Base-by-base conservation (phyloP, 2,329 filamentous ascomycete genomes). In the Dothidotthia symphoricarpi region DNA sequence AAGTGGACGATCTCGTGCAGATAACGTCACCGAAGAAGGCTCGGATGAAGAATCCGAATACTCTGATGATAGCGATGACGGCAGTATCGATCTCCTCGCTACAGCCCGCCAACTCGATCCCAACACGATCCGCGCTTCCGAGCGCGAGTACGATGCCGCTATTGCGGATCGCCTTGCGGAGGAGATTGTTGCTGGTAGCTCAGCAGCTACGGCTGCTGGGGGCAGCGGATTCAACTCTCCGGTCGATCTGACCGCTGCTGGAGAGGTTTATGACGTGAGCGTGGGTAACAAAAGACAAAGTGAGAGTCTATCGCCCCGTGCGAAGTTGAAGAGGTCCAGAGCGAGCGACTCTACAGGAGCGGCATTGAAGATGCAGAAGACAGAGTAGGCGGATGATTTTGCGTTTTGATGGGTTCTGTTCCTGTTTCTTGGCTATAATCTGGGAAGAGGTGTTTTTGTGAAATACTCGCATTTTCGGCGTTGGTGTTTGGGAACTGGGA, bases 161-260 rank as follows among this genome's bases (percentile, higher is more conserved):
- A 56, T 74, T 29, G 71, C 72, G 1, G 72, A 75, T 15, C 66
- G 72, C 1, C 55, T 75, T 0, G 70, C 70, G 0, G 70, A 74
- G 24, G 70, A 72, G 12, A 75, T 75, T 24, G 70, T 70, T 0
- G 68, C 72, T 1, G 73, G 73, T 10, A 73, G 70, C 34, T 72
- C 68, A 9, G 73, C 73, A 2, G 74, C 73, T 0, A 72, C 71
- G 3, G 72, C 69, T 3, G 72, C 70, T 10, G 72, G 72, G 8
- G 72, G 73, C 6, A 73, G 70, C 28, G 73, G 73, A 0, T 74
- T 70, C 40, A 69, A 67, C 25, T 72, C 59, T 29, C 73, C 73
- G 11, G 39, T 31, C 6, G 39, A 24, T 19, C n/a, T n/a, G n/a
- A n/a, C n/a, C n/a, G n/a, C n/a, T n/a, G n/a, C n/a, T n/a, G n/a